Base-by-base conservation (phyloP, 2,329 filamentous ascomycete species). In the Phaeosphaeriaceae sp. region DNA sequence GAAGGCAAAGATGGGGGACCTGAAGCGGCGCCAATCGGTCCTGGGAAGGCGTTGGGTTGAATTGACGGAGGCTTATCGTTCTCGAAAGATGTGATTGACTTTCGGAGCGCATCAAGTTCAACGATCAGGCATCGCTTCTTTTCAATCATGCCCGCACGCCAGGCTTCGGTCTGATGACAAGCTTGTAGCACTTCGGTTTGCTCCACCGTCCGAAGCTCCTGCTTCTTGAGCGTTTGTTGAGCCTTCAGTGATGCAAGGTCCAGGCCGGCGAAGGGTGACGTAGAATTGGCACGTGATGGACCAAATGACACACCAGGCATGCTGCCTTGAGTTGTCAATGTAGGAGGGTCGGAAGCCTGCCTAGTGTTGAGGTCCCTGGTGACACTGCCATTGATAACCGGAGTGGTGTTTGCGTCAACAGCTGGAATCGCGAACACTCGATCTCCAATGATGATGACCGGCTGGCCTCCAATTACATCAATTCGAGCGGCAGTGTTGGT, bases 171-270 rank as follows among this genome's bases (percentile, higher is more conserved):
- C 37, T 73, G 65, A 12, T 67, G 61, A 26, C 60, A 55, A 7
- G 67, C 59, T 51, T 73, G 67, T 9, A 73, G 47, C 0, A 73
- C 67, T 38, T 74, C 70, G 12, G 67, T 67, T 48, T 73, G 70
- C 46, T 74, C 70, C 3, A 74, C 63, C 6, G 53, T 60, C 6
- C 67, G 64, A 35, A 72, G 69, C 52, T 71, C 68, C 34, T 68
- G 63, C 46, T 66, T 71, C 57, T 67, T 71, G 36, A 62, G 32
- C 1, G 55, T 50, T 26, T 72, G 67, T 41, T 68, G 64, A 16
- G 61, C 35, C 44, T 59, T 68, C 21, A 73, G 60, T 3, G 59
- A 54, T 9, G 52, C 20, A 16, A 72, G 48, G 34, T 69, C 64
- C 18, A 66, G 39, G 15, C 58, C 66, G 16, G 54, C 44, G 29